These are phyloP conservation scores for Metschnikowia amazonensis DNA, from an alignment of 805 yeast species.

Conservation along the genomic window DNA sequence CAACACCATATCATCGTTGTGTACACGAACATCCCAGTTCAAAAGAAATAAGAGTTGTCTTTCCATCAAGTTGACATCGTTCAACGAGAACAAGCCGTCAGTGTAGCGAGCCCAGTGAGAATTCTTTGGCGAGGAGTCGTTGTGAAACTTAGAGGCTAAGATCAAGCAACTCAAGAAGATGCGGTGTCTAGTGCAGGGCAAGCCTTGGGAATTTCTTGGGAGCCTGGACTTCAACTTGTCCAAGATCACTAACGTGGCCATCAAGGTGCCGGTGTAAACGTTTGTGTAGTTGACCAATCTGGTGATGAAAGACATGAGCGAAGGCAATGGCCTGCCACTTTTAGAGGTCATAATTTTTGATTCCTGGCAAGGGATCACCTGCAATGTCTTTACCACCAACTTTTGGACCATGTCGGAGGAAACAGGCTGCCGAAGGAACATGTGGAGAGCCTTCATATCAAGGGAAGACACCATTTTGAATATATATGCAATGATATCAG, in stretches of 20 bases:
- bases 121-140: constrained; percentile 76
- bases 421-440: constrained; percentile 62
- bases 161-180: constrained; percentile 72
- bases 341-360: constrained; percentile 28
- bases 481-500: not conserved
- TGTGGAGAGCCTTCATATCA: constrained; percentile 50
- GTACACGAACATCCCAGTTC: constrained; percentile 63
- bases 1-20: constrained; percentile 40
- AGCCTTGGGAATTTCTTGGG: constrained; percentile 70
- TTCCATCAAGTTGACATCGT: constrained; percentile 78
- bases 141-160: constrained; percentile 68
- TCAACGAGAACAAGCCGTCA: constrained; percentile 62
- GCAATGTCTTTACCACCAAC: constrained; percentile 61
- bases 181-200: constrained; percentile 77
- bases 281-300: constrained; percentile 69
- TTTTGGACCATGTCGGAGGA: constrained; percentile 72
- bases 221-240: constrained; percentile 56
- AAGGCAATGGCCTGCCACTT: constrained; percentile 48
- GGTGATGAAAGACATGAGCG: constrained; percentile 70
- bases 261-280: constrained; percentile 75
- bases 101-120: constrained; percentile 77
- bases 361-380: constrained; percentile 59
- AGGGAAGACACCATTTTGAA: constrained; percentile 22
- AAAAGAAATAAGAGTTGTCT: constrained; percentile 65
- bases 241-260: constrained; percentile 68